Percentiles rank a stretch among this genome's conserved stretches.
phyloP scores from a whole-genome alignment of 352 stramenopile species.

The Phytophthora nicotianae region DNA sequence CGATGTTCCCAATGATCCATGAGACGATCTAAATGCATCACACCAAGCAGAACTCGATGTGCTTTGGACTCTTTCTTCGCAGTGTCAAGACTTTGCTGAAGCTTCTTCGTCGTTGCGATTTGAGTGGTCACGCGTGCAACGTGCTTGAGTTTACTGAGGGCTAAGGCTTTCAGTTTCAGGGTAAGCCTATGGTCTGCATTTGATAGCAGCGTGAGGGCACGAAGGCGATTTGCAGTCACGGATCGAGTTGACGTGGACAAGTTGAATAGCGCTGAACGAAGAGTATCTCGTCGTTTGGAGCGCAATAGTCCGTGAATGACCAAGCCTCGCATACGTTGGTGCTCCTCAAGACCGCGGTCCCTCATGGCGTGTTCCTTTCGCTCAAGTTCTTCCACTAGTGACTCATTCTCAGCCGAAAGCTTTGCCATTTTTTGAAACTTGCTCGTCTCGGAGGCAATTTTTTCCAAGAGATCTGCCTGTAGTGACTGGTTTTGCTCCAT shows the following conservation, averaged over 20 bases:
- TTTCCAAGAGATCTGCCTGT: constrained; percentile 67
- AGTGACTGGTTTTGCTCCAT: constrained; percentile 75
- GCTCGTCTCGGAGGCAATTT: constrained; percentile 63
- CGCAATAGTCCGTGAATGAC: constrained; percentile 41
- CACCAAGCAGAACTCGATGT: constrained; percentile 16
- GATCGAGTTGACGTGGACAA: constrained; percentile 30
- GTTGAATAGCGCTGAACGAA: constrained; percentile 32
- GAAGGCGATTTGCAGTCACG: constrained; percentile 16
- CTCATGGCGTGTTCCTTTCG: constrained; percentile 42
- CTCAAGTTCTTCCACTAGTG: constrained; percentile 56
- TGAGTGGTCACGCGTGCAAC: constrained; percentile 12
- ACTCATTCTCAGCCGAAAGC: constrained; percentile 63
- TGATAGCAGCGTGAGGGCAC: constrained; percentile 26
- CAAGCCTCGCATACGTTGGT: constrained; percentile 31
- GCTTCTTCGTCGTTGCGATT: constrained; percentile 1
- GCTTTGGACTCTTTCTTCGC: constrained; percentile 11
- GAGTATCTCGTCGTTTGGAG: constrained; percentile 33
- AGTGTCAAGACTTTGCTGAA: constrained; percentile 20
- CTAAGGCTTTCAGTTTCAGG: constrained; percentile 32
- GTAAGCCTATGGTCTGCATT: constrained; percentile 6
- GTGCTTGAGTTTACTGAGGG: constrained; percentile 29
- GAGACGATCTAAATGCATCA: constrained; percentile 29
- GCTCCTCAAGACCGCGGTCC: constrained; percentile 35
- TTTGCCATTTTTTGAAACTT: constrained; percentile 77
- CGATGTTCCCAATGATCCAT: constrained; percentile 32